Conservation (phyloP, 805 yeast species). For the Spathaspora hagerdaliae region DNA sequence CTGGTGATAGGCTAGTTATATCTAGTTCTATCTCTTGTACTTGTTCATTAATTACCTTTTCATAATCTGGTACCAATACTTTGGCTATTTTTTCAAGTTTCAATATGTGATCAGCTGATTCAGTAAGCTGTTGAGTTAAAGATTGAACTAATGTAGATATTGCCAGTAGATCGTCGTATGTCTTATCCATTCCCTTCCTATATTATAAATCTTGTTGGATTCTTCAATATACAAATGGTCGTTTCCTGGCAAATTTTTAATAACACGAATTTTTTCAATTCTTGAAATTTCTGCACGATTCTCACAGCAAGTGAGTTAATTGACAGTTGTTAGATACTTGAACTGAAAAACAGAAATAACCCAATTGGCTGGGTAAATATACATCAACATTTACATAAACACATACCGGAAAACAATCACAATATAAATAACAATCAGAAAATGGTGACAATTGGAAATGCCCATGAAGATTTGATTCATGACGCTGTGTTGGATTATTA, state of each 20-base stretch:
- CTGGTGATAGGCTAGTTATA: neutral
- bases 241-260: too few species aligned
- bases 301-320: too few species aligned
- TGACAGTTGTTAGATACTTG: too few species aligned
- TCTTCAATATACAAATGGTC: neutral
- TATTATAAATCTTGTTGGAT: neutral
- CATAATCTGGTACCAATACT: conserved; percentile 11
- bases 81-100: conserved; percentile 15
- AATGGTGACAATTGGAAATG: conserved; percentile 83
- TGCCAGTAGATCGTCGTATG: conserved; percentile 17
- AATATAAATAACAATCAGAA: conserved; percentile 2
- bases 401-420: too few species aligned
- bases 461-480: conserved; percentile 90
- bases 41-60: neutral
- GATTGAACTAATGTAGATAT: conserved; percentile 14
- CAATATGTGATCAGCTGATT: conserved; percentile 15
- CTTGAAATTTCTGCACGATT: too few species aligned
- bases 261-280: too few species aligned
- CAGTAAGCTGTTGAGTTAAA: conserved; percentile 14
- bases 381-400: too few species aligned
- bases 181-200: conserved; percentile 12
- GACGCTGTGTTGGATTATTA: conserved; percentile 97
- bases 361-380: too few species aligned
- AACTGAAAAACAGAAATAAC: too few species aligned
- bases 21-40: neutral